Evolutionary conservation across 169 alveolate species (phyloP), one percentile per base, ranked within the genome.

Genomic region (Fabrea salina): DNA sequence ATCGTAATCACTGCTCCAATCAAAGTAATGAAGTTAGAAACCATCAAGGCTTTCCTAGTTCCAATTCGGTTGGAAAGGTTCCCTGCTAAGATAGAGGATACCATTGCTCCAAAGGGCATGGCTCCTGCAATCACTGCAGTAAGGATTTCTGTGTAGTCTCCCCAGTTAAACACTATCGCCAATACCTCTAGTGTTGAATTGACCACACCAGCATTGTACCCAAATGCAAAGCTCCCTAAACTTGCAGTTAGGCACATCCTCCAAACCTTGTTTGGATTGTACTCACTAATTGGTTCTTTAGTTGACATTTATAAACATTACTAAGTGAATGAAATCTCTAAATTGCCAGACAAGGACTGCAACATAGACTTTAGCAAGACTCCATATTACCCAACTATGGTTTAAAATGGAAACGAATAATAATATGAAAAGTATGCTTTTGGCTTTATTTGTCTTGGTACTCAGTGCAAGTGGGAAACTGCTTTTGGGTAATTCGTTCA

Each of bases 171-270:
- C 4, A 41, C 41, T 0, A 56, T 19, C 11, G 75, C 56, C 13
- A 64, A 19, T 13, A 19, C 16, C 5, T 51, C 37, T 5, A 19
- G 75, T 3, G 47, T 33, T 5, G 79, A 50, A 3, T 41, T 70
- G 41, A 70, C 41, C 39, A 43, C 67, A 22, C 79, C 79, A 2
- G 25, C 13, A 25, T 27, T 27, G 44, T 70, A 70, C 3, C 79
- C 79, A n/a, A 44, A 70, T 0, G 39, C 5, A 7, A 70, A 70
- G 7, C 39, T 16, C 16, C 79, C 66, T 25, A 43, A 25, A 25
- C 51, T 16, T 43, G 66, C 22, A 30, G n/a, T 70, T 5, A 70
- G 27, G n/a, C 50, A 41, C 33, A 25, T 70, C 16, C n/a, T 19
- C 40, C 40, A 30, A 25, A 70, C 79, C 49, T 43, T 70, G 37